Evolutionary conservation across 495 filamentous ascomycete species (phyloP), one percentile per base, ranked within the genome.

Genomic region (Podospora pseudocomata): DNA sequence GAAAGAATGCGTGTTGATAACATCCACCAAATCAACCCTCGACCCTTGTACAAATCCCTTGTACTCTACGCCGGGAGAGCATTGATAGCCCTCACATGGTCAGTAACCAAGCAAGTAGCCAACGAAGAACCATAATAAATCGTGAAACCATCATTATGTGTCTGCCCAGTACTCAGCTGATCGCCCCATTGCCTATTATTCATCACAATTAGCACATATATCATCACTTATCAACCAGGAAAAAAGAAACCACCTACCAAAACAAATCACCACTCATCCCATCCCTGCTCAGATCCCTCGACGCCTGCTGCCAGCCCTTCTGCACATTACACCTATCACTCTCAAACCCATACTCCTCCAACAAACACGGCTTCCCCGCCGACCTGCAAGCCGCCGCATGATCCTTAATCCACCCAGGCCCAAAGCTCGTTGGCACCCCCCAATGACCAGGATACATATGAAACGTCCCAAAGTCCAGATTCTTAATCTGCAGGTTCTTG

Each of bases 391-490:
- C 83, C 0, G 77, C 78, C 15, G 83, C 86, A 70, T 92, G 88
- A 55, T 84, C 78, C 13, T 70, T 79, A 76, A 90, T 80, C 88
- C 87, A 90, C 19, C 73, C 75, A 19, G 79, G 76, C 32, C 84
- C 87, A 80, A 83, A 86, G 65, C 59, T 65, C 30, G 67, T 75
- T 15, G 55, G 65, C 65, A 73, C 74, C 44, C 68, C 68, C 76
- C 86, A 83, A 71, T 69, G 73, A 53, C 79, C 74, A 0, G 88
- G 86, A 69, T 90, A 90, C 23, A 88, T 78, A 73, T 90, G 89
- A 72, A 89, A 84, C 0, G 86, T 88, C 1, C 85, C 88, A 76
- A 89, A 91, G 72, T 89, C 86, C 30, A 90, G 78, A 18, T 80
- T 83, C 19, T 76, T 75, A 26, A 83, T 72, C 0, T 68, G 72